phyloP scores from a whole-genome alignment of 805 yeast genomes.

The Zygosaccharomyces lentus region DNA sequence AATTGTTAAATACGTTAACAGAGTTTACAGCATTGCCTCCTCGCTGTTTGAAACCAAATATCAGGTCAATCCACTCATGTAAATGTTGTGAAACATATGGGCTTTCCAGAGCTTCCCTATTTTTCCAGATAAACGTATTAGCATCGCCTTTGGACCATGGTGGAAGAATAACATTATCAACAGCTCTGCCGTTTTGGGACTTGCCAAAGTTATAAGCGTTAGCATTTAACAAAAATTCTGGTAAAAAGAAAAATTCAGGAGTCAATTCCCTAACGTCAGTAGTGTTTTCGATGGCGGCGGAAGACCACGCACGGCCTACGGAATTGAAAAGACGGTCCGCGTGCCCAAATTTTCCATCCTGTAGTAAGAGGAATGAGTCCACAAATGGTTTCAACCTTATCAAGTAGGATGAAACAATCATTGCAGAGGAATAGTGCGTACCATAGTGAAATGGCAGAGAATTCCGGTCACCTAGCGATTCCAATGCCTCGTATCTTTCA shows the following conservation, averaged over 20 bases:
- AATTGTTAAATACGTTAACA: conserved; percentile 75
- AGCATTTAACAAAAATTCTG: conserved; percentile 67
- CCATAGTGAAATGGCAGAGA: conserved; percentile 88
- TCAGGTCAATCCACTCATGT: conserved; percentile 79
- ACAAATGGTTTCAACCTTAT: conserved; percentile 78
- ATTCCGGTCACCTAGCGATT: conserved; percentile 51
- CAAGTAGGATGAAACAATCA: conserved; percentile 81
- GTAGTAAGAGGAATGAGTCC: conserved; percentile 69
- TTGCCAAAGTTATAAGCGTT: conserved; percentile 68
- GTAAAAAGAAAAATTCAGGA: conserved; percentile 81
- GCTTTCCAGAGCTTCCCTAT: conserved; percentile 80
- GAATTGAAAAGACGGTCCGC: conserved; percentile 80
- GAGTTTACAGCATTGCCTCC: conserved; percentile 65
- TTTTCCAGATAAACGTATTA: conserved; percentile 62
- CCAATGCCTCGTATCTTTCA: conserved; percentile 69
- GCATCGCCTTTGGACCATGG: conserved; percentile 84
- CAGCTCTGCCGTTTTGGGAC: conserved; percentile 53
- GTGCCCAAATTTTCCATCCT: conserved; percentile 86
- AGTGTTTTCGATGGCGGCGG: conserved; percentile 73
- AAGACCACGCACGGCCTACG: conserved; percentile 71
- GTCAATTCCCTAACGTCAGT: conserved; percentile 85
- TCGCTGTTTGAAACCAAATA: conserved; percentile 76
- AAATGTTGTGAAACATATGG: conserved; percentile 71
- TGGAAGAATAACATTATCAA: conserved; percentile 66
- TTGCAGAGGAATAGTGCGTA: conserved; percentile 88